phyloP scores from a whole-genome alignment of 345 rosid genomes.

The Firmiana major region DNA sequence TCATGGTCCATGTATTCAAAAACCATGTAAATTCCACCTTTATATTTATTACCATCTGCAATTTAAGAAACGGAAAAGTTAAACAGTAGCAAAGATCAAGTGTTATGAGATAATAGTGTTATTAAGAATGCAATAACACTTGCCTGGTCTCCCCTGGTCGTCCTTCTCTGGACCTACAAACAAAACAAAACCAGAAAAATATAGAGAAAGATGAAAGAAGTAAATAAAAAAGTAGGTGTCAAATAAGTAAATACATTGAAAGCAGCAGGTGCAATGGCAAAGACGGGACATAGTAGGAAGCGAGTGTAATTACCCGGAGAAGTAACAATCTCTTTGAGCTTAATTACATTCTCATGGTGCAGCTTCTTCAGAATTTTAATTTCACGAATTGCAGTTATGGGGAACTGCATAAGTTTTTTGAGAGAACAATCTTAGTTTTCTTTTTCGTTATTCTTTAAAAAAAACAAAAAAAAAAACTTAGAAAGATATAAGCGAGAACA shows the following conservation, averaged over 20 bases:
- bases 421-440: neutral
- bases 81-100: neutral
- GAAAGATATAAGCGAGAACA: slow-evolving; percentile 12
- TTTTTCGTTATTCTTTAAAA: neutral
- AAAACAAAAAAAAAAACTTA: neutral
- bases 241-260: neutral
- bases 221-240: neutral
- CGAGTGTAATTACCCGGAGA: slow-evolving; percentile 52
- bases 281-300: neutral
- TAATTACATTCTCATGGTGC: slow-evolving; percentile 64
- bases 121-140: slow-evolving; percentile 18
- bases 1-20: slow-evolving; percentile 99
- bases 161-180: slow-evolving; percentile 77
- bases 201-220: neutral
- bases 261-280: neutral
- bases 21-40: slow-evolving; percentile 96
- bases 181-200: neutral
- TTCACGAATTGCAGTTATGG: slow-evolving; percentile 80
- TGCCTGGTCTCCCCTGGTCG: slow-evolving; percentile 84
- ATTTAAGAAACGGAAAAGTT: neutral
- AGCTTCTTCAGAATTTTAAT: slow-evolving; percentile 76
- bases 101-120: neutral
- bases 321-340: slow-evolving; percentile 72
- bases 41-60: slow-evolving; percentile 88
- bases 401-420: slow-evolving; percentile 39